These are phyloP conservation scores for Heliosperma pusillum DNA, from an alignment of 148 eudicot species.

Conservation along the genomic window DNA sequence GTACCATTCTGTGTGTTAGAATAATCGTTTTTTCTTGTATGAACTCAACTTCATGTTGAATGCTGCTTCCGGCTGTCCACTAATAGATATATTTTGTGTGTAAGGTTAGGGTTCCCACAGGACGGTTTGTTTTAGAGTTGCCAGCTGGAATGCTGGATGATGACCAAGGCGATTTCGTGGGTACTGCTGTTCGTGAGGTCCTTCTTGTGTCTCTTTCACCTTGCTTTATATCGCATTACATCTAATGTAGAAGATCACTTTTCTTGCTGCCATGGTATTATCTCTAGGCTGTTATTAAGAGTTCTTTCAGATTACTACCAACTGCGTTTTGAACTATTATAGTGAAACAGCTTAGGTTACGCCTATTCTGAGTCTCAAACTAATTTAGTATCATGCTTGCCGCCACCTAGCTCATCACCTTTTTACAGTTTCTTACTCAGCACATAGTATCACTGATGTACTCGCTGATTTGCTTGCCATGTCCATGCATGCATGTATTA, in stretches of 20 bases:
- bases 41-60: neutral
- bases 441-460: no score
- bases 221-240: neutral
- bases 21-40: no score
- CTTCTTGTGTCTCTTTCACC: conserved; percentile 21
- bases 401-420: no score
- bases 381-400: no score
- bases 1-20: conserved; percentile 25
- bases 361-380: no score
- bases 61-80: neutral
- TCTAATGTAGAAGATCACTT: neutral
- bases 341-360: no score
- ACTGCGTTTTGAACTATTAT: no score
- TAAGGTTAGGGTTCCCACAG: conserved; percentile 96
- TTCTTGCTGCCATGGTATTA: no score
- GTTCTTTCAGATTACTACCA: no score
- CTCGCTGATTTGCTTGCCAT: no score
- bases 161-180: conserved; percentile 82
- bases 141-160: conserved; percentile 99
- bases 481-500: no score
- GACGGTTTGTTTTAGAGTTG: conserved; percentile 75
- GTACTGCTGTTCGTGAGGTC: conserved; percentile 96
- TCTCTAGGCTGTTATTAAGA: no score
- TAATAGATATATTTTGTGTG: conserved; percentile 22
- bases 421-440: neutral